phyloP scores from a whole-genome alignment of 768 basidiomycete genomes.

The Tylopilus balloui region DNA sequence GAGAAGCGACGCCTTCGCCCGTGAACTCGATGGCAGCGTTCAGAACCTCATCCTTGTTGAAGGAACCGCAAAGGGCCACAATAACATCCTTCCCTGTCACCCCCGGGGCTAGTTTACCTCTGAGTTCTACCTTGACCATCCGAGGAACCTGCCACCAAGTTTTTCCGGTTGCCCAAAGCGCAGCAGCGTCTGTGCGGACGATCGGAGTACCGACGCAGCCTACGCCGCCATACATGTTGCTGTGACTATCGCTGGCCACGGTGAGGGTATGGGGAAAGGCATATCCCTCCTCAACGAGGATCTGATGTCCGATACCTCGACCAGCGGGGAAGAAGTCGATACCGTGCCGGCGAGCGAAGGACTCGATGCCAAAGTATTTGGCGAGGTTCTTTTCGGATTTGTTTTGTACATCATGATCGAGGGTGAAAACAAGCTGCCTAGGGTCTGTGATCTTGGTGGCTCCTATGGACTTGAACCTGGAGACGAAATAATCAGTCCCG shows the following conservation, averaged over 20 bases:
- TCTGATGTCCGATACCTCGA: constrained; percentile 95
- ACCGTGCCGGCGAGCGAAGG: constrained; percentile 77
- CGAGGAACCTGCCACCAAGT: constrained; percentile 99
- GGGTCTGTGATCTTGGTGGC: constrained; percentile 79
- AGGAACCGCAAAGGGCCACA: constrained; percentile 91
- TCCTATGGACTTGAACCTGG: constrained; percentile 91
- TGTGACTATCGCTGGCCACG: constrained; percentile 94
- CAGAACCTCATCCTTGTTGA: constrained; percentile 94
- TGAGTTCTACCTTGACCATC: constrained; percentile 91
- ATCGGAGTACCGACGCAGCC: constrained; percentile 97
- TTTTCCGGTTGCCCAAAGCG: constrained; percentile 95
- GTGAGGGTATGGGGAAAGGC: constrained; percentile 95
- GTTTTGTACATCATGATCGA: constrained; percentile 99
- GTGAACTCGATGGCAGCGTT: constrained; percentile 97
- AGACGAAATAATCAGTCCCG: not conserved
- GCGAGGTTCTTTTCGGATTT: constrained; percentile 82
- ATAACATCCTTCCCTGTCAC: constrained; percentile 99
- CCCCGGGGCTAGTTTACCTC: constrained; percentile 75
- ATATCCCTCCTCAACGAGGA: constrained; percentile 97
- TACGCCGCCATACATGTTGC: constrained; percentile 99
- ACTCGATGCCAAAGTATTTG: constrained; percentile 91
- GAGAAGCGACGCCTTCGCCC: constrained; percentile 75
- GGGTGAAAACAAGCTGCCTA: constrained; percentile 87
- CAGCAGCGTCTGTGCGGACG: constrained; percentile 91
- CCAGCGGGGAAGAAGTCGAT: constrained; percentile 98